These are phyloP conservation scores for Wallacemonas collosoma DNA, from an alignment of 208 protist genomes.

Conservation along the genomic window DNA sequence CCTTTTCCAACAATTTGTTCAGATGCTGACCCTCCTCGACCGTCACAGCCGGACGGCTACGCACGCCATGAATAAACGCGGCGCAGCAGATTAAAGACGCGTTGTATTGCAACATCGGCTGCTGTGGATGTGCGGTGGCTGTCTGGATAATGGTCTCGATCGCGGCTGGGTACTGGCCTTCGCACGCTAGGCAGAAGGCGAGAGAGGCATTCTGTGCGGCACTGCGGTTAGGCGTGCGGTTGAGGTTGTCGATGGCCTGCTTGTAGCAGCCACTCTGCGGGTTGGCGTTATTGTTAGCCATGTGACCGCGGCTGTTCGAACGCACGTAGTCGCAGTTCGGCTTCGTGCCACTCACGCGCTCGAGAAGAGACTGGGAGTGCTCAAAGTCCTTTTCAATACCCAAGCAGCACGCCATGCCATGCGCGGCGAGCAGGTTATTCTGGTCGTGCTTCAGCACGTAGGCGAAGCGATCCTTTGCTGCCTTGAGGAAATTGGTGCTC, in stretches of 20 bases:
- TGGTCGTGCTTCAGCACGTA: constrained; percentile 60
- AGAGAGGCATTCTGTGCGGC: constrained; percentile 63
- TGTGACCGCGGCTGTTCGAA: constrained; percentile 52
- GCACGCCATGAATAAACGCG: constrained; percentile 56
- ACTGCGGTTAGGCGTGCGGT: constrained; percentile 32
- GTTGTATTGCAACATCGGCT: constrained; percentile 73
- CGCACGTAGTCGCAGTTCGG: constrained; percentile 61
- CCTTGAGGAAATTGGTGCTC: constrained; percentile 37
- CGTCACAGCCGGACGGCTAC: constrained; percentile 32
- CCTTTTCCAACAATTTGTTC: constrained; percentile 40
- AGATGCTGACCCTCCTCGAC: constrained; percentile 43
- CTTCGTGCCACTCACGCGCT: constrained; percentile 67
- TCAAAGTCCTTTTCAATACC: constrained; percentile 63
- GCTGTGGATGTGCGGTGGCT: constrained; percentile 11
- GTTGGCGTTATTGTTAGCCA: constrained; percentile 68
- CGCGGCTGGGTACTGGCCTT: constrained; percentile 61
- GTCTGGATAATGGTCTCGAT: constrained; percentile 48
- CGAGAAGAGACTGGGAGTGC: constrained; percentile 65
- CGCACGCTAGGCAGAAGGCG: constrained; percentile 72
- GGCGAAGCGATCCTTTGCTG: constrained; percentile 56
- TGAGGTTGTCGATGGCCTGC: constrained; percentile 77
- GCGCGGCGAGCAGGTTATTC: constrained; percentile 76
- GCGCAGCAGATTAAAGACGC: constrained; percentile 69
- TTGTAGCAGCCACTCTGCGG: constrained; percentile 74
- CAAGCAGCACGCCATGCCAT: constrained; percentile 86